Evolutionary conservation across 1,284 basidiomycete genomes (phyloP).

Genomic region (Puccinia polysora): DNA sequence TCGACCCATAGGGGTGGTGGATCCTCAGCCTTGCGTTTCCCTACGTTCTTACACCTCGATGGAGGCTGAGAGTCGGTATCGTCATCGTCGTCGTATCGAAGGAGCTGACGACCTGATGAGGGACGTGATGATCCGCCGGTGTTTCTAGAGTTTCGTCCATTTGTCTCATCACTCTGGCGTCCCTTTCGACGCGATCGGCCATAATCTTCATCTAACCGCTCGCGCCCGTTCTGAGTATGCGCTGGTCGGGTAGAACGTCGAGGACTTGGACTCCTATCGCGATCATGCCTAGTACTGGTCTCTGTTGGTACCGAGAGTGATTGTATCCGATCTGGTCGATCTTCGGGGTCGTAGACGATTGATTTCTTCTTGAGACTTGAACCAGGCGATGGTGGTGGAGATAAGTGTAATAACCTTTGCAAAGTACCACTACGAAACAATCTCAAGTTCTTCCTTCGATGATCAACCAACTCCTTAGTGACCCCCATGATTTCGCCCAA

Average conservation of each 20-base stretch:
- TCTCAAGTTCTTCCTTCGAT: slow-evolving; percentile 19
- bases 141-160: too few relatives aligned
- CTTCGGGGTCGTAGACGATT: too few relatives aligned
- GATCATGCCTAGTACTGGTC: too few relatives aligned
- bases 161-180: too few relatives aligned
- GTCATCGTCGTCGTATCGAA: background rate
- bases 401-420: slow-evolving; percentile 9
- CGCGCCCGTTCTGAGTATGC: background rate
- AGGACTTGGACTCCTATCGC: background rate
- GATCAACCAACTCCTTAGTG: slow-evolving; percentile 27
- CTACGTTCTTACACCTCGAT: background rate
- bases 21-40: background rate
- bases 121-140: too few relatives aligned
- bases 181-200: too few relatives aligned
- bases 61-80: background rate
- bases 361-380: slow-evolving; percentile 72
- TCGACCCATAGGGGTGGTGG: background rate
- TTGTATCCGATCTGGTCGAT: too few relatives aligned
- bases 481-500: slow-evolving; percentile 27
- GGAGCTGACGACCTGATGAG: too few relatives aligned
- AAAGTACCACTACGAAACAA: slow-evolving; percentile 26
- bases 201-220: background rate
- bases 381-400: slow-evolving; percentile 17
- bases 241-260: background rate
- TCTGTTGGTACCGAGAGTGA: too few relatives aligned